Evolutionary conservation across 345 rosid species (phyloP).

Genomic region (Excoecaria cochinchinensis): DNA sequence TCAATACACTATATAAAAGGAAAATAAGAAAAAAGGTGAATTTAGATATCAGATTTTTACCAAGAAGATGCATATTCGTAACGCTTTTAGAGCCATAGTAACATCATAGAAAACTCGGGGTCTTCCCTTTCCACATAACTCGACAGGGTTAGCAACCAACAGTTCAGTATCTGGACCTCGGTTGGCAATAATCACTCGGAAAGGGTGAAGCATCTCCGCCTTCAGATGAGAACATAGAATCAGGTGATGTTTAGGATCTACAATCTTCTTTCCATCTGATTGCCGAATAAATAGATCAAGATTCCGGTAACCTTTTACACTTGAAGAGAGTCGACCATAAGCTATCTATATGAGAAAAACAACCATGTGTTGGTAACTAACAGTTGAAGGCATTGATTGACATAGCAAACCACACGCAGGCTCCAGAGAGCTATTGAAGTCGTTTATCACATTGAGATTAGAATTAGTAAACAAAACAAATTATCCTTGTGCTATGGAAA

Average conservation of each 20-base stretch:
- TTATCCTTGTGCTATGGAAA: neutral
- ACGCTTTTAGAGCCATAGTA: slow-evolving; percentile 22
- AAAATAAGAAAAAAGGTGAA: neutral
- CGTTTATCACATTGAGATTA: too few relatives aligned
- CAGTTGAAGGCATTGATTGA: slow-evolving; percentile 4
- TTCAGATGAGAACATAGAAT: slow-evolving; percentile 22
- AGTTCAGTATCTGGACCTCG: slow-evolving; percentile 35
- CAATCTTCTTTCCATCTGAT: slow-evolving; percentile 23
- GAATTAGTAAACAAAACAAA: too few relatives aligned
- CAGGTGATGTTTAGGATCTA: slow-evolving; percentile 24
- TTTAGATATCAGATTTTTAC: slow-evolving; percentile 5
- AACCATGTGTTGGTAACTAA: neutral
- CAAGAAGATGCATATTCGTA: slow-evolving; percentile 30
- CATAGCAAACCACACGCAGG: neutral
- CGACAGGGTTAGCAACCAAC: slow-evolving; percentile 34
- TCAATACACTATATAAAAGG: neutral
- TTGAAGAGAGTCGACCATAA: slow-evolving; percentile 26
- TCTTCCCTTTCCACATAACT: slow-evolving; percentile 30
- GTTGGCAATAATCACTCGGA: slow-evolving; percentile 26
- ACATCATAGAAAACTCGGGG: slow-evolving; percentile 33
- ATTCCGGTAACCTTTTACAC: slow-evolving; percentile 19
- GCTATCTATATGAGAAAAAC: slow-evolving; percentile 21
- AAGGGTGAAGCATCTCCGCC: slow-evolving; percentile 31
- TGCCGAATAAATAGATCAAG: slow-evolving; percentile 31
- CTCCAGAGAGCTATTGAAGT: neutral